Evolutionary conservation across 495 filamentous ascomycete species (phyloP), one percentile per base, ranked within the genome.

Genomic region (Ascodesmis nigricans): DNA sequence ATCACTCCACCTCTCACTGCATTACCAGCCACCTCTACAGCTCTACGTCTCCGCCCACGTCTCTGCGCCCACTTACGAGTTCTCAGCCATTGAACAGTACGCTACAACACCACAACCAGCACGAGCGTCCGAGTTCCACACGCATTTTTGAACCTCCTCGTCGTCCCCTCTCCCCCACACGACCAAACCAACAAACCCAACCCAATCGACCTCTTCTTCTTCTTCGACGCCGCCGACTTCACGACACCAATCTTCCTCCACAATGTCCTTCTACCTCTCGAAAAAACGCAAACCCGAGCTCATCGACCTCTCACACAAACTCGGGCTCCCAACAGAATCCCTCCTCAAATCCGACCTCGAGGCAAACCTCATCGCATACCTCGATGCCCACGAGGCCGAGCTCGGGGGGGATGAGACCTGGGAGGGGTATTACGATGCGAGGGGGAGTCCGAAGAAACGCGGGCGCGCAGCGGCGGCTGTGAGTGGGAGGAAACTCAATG

Each of bases 261-360:
- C 10, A 17, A 49, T 49, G 46, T 39, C 49, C 28, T 27, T 48
- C 44, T 95, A 74, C 72, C 64, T 93, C 46, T 67, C 72, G 44
- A 69, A 71, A 51, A 75, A 90, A 64, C 73, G 74, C 57, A 95
- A 93, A 60, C 60, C 60, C 38, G 78, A 84, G 40, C 67, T 97
- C 31, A 42, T 67, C 23, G 73, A 82, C 43, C 61, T 91, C 29
- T 78, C 78, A 31, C 61, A 76, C 28, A 56, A 66, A 21, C 71
- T 79, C 36, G 75, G 77, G 17, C 56, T 92, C 24, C 64, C 82
- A 45, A 68, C 65, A 46, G 73, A 78, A 35, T 62, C 66, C 23
- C 54, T 68, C 41, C 75, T 73, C 45, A 93, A 93, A 56, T 55
- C 59, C 41, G 82, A 95, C n/a, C 69, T 95, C 24, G 77, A 82